Percentiles rank a stretch among this genome's conserved stretches.
These are phyloP conservation scores for Fusarium miscanthi DNA, from an alignment of 2,329 filamentous ascomycete genomes.

Conservation along the genomic window DNA sequence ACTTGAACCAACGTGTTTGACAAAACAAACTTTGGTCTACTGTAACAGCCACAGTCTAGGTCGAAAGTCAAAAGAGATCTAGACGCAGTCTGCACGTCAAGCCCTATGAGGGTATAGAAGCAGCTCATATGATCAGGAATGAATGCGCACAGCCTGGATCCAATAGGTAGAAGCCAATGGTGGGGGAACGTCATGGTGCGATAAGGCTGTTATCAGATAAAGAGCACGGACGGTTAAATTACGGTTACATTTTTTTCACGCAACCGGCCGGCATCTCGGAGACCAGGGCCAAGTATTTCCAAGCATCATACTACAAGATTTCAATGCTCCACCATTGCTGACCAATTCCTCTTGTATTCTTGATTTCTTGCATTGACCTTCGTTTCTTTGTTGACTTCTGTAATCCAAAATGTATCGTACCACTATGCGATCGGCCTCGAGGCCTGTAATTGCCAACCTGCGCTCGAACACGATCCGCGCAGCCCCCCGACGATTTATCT, in stretches of 20 bases:
- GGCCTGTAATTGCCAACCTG: slow-evolving; percentile 56
- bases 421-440: slow-evolving; percentile 60
- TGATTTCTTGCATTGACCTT: slow-evolving; percentile 12
- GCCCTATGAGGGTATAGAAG: neutral
- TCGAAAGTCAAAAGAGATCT: slow-evolving; percentile 14
- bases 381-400: neutral
- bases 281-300: slow-evolving; percentile 14
- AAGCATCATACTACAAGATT: slow-evolving; percentile 29
- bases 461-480: slow-evolving; percentile 54
- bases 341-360: slow-evolving; percentile 37
- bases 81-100: neutral
- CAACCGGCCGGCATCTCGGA: slow-evolving; percentile 19
- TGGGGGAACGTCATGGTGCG: slow-evolving; percentile 33
- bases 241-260: slow-evolving; percentile 36
- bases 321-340: slow-evolving; percentile 37
- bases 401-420: slow-evolving; percentile 62
- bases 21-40: slow-evolving; percentile 21
- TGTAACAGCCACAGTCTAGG: slow-evolving; percentile 12
- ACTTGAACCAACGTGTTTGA: slow-evolving; percentile 5
- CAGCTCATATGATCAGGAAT: slow-evolving; percentile 18
- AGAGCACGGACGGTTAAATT: slow-evolving; percentile 32
- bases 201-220: slow-evolving; percentile 36
- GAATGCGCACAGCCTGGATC: slow-evolving; percentile 15
- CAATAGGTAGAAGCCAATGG: neutral
- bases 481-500: slow-evolving; percentile 62